Conservation (phyloP, 2,329 filamentous ascomycete genomes). For the Fusarium pseudograminearum region DNA sequence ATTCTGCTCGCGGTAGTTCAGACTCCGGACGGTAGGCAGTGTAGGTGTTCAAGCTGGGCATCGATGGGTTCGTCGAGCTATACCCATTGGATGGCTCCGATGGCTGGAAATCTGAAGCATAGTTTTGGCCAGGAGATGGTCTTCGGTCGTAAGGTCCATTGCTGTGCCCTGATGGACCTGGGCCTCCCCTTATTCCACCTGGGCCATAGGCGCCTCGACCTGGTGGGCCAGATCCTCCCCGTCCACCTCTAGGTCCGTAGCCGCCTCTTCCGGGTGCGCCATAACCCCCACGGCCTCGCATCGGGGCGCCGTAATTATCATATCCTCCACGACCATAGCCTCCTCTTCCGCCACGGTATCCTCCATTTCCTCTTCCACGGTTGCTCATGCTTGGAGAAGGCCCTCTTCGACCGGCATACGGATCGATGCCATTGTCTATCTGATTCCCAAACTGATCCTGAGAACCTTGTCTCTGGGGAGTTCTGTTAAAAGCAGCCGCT, state of each 20-base stretch:
- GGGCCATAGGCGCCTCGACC: conserved; percentile 50
- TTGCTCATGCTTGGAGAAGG: conserved; percentile 62
- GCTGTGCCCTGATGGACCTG: conserved; percentile 58
- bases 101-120: conserved; percentile 56
- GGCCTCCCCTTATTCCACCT: conserved; percentile 49
- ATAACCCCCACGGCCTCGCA: conserved; percentile 59
- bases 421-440: conserved; percentile 58
- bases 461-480: conserved; percentile 57
- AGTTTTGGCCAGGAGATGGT: conserved; percentile 54
- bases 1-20: conserved; percentile 70
- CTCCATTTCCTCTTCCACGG: conserved; percentile 65
- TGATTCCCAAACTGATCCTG: conserved; percentile 76
- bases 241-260: conserved; percentile 57
- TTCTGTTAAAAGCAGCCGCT: conserved; percentile 50
- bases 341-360: conserved; percentile 59
- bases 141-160: conserved; percentile 55
- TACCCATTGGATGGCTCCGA: conserved; percentile 51
- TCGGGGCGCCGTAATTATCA: conserved; percentile 59
- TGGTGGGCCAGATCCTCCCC: conserved; percentile 51
- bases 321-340: conserved; percentile 66
- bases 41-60: conserved; percentile 55
- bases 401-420: conserved; percentile 61
- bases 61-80: conserved; percentile 49
- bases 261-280: conserved; percentile 57
- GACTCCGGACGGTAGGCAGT: conserved; percentile 60